Conservation (phyloP, 2,329 filamentous ascomycete genomes). For the Trichoderma asperellum region DNA sequence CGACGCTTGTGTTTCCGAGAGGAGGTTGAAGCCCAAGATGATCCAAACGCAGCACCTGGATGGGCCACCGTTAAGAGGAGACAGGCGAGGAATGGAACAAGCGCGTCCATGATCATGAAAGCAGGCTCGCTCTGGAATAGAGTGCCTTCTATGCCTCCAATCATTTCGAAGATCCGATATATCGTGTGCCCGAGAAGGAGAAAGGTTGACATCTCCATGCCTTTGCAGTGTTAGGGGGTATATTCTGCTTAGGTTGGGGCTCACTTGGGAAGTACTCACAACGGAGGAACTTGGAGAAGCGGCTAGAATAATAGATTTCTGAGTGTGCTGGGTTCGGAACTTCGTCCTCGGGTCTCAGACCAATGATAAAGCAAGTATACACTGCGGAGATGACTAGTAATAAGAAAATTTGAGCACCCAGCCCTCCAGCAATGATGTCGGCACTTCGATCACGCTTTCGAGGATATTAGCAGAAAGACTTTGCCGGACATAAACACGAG, state of each 20-base stretch:
- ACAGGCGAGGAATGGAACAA: constrained; percentile 45
- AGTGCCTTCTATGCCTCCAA: constrained; percentile 41
- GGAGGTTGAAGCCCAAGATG: constrained; percentile 47
- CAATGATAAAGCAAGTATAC: constrained; percentile 48
- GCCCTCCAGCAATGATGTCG: constrained; percentile 49
- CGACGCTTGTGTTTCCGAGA: constrained; percentile 35
- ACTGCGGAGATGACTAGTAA: constrained; percentile 46
- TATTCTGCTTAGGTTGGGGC: too few relatives aligned
- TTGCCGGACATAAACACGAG: too few relatives aligned
- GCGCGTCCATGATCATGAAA: constrained; percentile 47
- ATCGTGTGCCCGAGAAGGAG: constrained; percentile 49
- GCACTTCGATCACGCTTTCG: constrained; percentile 42
- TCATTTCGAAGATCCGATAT: constrained; percentile 47
- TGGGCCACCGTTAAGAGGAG: constrained; percentile 44
- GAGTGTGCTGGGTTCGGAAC: constrained; percentile 46
- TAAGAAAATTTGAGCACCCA: constrained; percentile 49
- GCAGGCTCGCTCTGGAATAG: constrained; percentile 46
- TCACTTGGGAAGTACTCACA: constrained; percentile 42
- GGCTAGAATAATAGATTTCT: constrained; percentile 46
- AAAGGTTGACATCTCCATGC: constrained; percentile 42
- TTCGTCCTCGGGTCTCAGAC: constrained; percentile 44
- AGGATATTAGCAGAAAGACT: constrained; percentile 29
- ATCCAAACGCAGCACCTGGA: constrained; percentile 46
- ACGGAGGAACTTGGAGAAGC: constrained; percentile 51
- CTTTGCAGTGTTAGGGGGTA: constrained; percentile 35